phyloP scores from a whole-genome alignment of 2,329 filamentous ascomycete species.

The Paecilomyces variotii region DNA sequence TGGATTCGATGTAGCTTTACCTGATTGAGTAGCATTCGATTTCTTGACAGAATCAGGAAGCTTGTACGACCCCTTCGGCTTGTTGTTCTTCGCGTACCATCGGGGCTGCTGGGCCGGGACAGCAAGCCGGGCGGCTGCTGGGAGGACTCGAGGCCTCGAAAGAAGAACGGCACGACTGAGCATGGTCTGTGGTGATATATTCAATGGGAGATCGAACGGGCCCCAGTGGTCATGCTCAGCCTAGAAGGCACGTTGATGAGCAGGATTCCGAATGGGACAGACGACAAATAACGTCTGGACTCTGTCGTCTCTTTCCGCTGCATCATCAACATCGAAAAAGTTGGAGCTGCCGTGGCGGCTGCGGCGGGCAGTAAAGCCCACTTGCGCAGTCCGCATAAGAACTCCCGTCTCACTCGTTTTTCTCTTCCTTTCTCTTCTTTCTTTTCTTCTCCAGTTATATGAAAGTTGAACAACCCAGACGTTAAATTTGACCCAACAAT shows the following conservation, averaged over 20 bases:
- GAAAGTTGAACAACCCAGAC: constrained; percentile 51
- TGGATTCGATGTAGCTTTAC: constrained; percentile 12
- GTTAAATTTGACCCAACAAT: constrained; percentile 53
- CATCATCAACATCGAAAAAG: not conserved
- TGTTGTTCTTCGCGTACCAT: constrained; percentile 32
- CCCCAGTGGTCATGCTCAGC: constrained; percentile 14
- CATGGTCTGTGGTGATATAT: constrained; percentile 25
- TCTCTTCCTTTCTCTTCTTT: constrained; percentile 17
- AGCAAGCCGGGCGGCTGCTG: constrained; percentile 27
- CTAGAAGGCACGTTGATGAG: not conserved
- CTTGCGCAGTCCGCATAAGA: constrained; percentile 16
- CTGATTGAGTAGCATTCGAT: constrained; percentile 17
- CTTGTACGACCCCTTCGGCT: constrained; percentile 25
- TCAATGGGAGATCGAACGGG: constrained; percentile 8
- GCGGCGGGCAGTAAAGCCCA: constrained; percentile 15
- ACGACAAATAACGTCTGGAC: not conserved
- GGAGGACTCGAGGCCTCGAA: constrained; percentile 33
- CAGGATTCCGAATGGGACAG: not conserved
- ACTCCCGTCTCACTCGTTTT: constrained; percentile 11
- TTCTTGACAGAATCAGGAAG: constrained; percentile 24
- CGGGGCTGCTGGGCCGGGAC: constrained; percentile 26
- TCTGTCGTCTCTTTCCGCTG: not conserved
- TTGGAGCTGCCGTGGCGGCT: not conserved
- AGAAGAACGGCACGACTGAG: constrained; percentile 39
- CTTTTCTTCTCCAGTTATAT: constrained; percentile 33